Percentiles rank a stretch among this genome's conserved stretches.
Conservation (phyloP, 805 yeast species). For the Kluyveromyces wickerhamii region DNA sequence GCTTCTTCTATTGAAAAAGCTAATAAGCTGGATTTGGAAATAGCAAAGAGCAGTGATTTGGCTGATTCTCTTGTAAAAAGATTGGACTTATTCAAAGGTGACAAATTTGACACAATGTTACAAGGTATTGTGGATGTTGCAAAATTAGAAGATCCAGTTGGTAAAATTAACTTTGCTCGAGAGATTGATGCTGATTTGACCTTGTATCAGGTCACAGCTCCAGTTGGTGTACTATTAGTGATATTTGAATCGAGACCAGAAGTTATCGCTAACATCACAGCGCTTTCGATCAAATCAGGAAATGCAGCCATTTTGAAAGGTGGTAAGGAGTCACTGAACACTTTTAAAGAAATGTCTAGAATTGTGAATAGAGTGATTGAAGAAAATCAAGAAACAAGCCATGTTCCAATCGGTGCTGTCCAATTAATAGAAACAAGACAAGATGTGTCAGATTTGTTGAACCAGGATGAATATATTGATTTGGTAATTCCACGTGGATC, state of each 20-base stretch:
- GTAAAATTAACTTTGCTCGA: conserved; percentile 75
- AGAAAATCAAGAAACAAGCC: conserved; percentile 38
- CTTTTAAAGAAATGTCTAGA: conserved; percentile 74
- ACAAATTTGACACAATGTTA: conserved; percentile 87
- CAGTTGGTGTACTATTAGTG: conserved; percentile 87
- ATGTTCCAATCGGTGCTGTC: conserved; percentile 72
- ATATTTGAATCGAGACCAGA: conserved; percentile 97
- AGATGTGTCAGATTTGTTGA: conserved; percentile 76
- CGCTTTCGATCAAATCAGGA: conserved; percentile 92
- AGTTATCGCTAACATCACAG: conserved; percentile 95
- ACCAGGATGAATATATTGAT: conserved; percentile 85
- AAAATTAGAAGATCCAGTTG: conserved; percentile 81
- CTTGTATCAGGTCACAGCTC: conserved; percentile 77
- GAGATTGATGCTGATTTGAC: conserved; percentile 86
- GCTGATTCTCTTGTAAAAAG: conserved; percentile 72
- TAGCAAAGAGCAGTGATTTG: conserved; percentile 54
- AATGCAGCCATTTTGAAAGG: conserved; percentile 96
- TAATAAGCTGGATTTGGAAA: conserved; percentile 65
- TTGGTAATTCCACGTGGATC: conserved; percentile 98
- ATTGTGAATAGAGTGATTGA: conserved; percentile 55
- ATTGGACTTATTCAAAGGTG: conserved; percentile 71
- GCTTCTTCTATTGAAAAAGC: conserved; percentile 63
- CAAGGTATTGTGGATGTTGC: conserved; percentile 94
- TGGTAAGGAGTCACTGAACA: conserved; percentile 84
- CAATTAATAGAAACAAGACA: conserved; percentile 85